Evolutionary conservation across 352 stramenopile species (phyloP).

Genomic region (Discostella stelligera): DNA sequence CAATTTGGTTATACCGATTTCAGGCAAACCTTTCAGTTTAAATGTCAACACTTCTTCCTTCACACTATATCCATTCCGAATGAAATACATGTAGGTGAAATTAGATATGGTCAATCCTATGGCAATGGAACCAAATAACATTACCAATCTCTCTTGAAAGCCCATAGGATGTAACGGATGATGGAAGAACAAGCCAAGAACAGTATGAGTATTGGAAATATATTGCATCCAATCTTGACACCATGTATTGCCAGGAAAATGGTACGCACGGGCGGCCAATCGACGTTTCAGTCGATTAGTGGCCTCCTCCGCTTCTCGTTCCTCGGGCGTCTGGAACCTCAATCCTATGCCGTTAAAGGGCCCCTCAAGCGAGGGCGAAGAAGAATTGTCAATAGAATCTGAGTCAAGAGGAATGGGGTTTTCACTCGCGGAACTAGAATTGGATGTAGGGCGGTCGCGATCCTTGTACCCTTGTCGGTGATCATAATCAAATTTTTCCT

Average conservation of each 20-base stretch:
- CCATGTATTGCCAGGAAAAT: constrained; percentile 51
- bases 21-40: constrained; percentile 21
- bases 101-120: constrained; percentile 55
- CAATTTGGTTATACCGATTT: constrained; percentile 40
- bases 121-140: constrained; percentile 48
- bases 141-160: constrained; percentile 42
- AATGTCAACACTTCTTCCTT: constrained; percentile 38
- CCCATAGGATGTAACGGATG: constrained; percentile 52
- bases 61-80: constrained; percentile 28
- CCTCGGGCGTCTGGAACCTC: constrained; percentile 33
- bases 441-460: background rate
- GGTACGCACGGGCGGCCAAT: constrained; percentile 44
- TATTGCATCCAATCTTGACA: constrained; percentile 56
- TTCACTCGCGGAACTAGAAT: background rate
- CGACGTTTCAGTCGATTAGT: constrained; percentile 39
- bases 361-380: constrained; percentile 6
- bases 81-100: constrained; percentile 49
- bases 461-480: constrained; percentile 25
- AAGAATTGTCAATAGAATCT: constrained; percentile 10
- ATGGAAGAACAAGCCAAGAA: constrained; percentile 54
- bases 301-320: constrained; percentile 43
- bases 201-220: constrained; percentile 49
- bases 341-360: constrained; percentile 11
- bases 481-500: background rate
- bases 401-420: background rate